Evolutionary conservation across 2,329 filamentous ascomycete species (phyloP).

Genomic region (Periconia macrospinosa): DNA sequence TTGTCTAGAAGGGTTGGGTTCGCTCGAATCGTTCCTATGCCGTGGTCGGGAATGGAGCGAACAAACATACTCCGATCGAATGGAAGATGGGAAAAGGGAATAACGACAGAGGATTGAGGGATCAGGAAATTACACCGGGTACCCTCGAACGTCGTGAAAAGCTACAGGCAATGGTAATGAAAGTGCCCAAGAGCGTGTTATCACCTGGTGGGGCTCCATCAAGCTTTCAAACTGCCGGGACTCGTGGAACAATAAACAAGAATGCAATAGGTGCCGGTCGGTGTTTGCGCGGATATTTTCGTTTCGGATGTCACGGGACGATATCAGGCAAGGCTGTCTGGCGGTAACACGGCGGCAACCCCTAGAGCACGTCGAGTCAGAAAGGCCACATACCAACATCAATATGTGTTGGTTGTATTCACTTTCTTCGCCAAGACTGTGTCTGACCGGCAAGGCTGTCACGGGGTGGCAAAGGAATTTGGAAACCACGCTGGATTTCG

Average conservation of each 20-base stretch:
- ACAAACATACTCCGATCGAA: not conserved
- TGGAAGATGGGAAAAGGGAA: constrained; percentile 3
- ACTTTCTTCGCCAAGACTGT: constrained; percentile 43
- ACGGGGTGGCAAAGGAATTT: constrained; percentile 46
- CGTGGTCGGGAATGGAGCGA: not conserved
- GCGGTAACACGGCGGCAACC: constrained; percentile 10
- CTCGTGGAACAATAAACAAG: constrained; percentile 43
- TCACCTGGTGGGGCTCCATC: constrained; percentile 22
- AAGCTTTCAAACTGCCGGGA: constrained; percentile 34
- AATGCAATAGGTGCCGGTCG: constrained; percentile 37
- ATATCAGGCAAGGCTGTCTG: constrained; percentile 14
- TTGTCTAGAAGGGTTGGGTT: constrained; percentile 9
- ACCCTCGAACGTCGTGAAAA: constrained; percentile 27
- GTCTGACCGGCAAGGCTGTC: constrained; percentile 36
- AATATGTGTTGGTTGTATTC: constrained; percentile 26
- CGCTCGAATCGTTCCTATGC: no score
- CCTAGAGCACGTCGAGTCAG: constrained; percentile 27
- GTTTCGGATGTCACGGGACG: constrained; percentile 10
- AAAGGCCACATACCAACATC: constrained; percentile 20
- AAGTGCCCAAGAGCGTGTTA: constrained; percentile 15
- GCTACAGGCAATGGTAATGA: constrained; percentile 20
- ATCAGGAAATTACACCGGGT: constrained; percentile 16
- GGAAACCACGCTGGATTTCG: constrained; percentile 67
- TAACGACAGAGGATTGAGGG: constrained; percentile 5
- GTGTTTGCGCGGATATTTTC: constrained; percentile 9